Evolutionary conservation across 345 rosid genomes (phyloP), one percentile per base, ranked within the genome.

Genomic region (Barbarea vulgaris): DNA sequence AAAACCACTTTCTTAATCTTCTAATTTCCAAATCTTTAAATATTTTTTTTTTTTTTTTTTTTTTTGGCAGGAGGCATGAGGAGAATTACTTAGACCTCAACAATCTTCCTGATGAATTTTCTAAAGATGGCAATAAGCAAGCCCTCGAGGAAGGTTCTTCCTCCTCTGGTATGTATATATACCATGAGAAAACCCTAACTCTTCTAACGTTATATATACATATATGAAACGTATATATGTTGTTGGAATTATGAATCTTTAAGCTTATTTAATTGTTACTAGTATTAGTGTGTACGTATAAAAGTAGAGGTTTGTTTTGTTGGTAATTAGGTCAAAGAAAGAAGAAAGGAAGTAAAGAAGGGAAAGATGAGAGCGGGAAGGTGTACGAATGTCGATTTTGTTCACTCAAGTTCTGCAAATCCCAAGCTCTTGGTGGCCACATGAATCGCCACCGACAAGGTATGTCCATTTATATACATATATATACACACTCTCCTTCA

Each of bases 371-470:
- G 82, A 79, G 89, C 65, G 91, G 89, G 72, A 88, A 89, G 84
- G 96, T 93, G 83, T 96, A 96, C 39, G 91, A 93, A 82, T 96
- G 98, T 82, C 87, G 99, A 91, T 96, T 96, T 84, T 96, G 99
- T 74, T 91, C 99, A 87, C 99, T 96, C 83, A 93, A 89, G 95
- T 96, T 96, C 83, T 89, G 95, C 89, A 96, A 96, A 85, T 96
- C 99, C 68, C 99, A 96, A 93, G 99, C 99, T 66, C 99, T 96
- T 8, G 99, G 99, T 37, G 99, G 99, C 60, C 99, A 96, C 89
- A 96, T 96, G 99, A 96, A 96, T 81, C 97, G 99, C 81, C 99
- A 96, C 83, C 88, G 99, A 75, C 99, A 96, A 96, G 99, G 99
- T 73, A 83, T 74, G 81, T 50, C 73, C 14, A 63, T 57, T 60